These are phyloP conservation scores for Sclerotinia nivalis DNA, from an alignment of 2,329 filamentous ascomycete genomes.

Conservation along the genomic window DNA sequence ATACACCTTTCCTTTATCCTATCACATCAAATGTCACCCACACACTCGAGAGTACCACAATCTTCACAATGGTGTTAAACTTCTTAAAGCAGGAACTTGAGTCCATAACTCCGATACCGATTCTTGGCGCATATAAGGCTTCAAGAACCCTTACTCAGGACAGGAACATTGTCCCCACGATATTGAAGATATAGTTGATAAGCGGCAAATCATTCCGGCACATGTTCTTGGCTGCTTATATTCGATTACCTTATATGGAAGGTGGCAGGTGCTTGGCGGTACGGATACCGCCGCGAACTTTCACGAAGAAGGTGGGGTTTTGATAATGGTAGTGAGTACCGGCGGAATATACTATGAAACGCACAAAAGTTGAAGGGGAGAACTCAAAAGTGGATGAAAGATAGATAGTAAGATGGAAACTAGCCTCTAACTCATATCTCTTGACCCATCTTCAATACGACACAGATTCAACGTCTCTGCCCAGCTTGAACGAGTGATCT, in stretches of 20 bases:
- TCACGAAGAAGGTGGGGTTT: neutral
- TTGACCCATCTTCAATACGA: neutral
- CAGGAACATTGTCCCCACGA: neutral
- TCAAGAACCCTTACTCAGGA: neutral
- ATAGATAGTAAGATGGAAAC: neutral
- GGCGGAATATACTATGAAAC: neutral
- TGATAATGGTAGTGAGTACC: neutral
- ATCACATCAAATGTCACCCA: neutral
- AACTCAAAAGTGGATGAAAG: neutral
- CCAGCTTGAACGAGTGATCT: neutral
- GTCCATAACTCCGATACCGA: neutral
- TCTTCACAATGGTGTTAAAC: conserved; percentile 4
- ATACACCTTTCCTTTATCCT: conserved; percentile 1
- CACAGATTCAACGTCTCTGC: neutral
- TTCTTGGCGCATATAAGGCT: neutral
- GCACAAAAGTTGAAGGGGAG: neutral
- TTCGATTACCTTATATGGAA: neutral
- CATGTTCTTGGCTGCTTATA: conserved; percentile 9
- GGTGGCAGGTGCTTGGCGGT: conserved; percentile 18
- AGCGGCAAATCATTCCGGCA: conserved; percentile 13
- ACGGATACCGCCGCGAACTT: neutral
- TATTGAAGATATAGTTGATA: conserved; percentile 3
- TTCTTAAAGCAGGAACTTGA: neutral
- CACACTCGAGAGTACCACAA: neutral
- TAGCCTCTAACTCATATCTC: too few species aligned